Evolutionary conservation across 2,329 filamentous ascomycete species (phyloP).

Genomic region (Fusarium multiceps): DNA sequence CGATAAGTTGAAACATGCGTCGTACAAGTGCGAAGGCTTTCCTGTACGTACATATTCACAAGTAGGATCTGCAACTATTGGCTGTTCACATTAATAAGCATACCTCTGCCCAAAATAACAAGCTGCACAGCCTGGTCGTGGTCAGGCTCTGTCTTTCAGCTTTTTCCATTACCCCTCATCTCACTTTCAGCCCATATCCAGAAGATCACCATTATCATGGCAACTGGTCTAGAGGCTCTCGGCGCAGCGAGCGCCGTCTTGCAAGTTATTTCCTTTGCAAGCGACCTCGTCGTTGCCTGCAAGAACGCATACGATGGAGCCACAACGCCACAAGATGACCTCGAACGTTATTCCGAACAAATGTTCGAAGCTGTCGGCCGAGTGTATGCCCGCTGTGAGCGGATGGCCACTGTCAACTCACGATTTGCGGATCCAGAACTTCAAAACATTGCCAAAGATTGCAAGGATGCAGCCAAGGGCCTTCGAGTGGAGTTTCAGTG

Average conservation of each 20-base stretch:
- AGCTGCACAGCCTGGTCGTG: slow-evolving; percentile 2
- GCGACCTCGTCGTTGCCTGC: not conserved
- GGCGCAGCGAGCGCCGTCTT: slow-evolving; percentile 25
- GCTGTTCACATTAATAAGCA: not conserved
- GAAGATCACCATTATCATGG: not conserved
- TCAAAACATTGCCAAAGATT: not conserved
- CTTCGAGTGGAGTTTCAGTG: fast-evolving
- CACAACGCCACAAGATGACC: not conserved
- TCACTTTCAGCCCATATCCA: fast-evolving
- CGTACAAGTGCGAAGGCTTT: no score
- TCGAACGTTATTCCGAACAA: not conserved
- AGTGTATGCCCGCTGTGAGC: not conserved
- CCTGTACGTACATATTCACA: no score
- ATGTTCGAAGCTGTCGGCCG: not conserved
- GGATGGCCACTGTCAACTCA: fast-evolving
- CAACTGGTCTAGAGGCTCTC: slow-evolving; percentile 9
- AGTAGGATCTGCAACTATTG: no score
- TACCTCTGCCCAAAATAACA: not conserved
- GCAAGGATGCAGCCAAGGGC: not conserved
- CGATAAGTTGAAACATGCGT: no score
- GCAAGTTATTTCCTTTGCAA: slow-evolving; percentile 25
- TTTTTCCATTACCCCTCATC: not conserved
- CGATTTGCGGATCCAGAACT: not conserved
- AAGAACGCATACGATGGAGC: slow-evolving; percentile 13
- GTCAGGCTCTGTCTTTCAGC: not conserved